These are phyloP conservation scores for Setomelanomma holmii DNA, from an alignment of 2,329 filamentous ascomycete genomes.

Conservation along the genomic window DNA sequence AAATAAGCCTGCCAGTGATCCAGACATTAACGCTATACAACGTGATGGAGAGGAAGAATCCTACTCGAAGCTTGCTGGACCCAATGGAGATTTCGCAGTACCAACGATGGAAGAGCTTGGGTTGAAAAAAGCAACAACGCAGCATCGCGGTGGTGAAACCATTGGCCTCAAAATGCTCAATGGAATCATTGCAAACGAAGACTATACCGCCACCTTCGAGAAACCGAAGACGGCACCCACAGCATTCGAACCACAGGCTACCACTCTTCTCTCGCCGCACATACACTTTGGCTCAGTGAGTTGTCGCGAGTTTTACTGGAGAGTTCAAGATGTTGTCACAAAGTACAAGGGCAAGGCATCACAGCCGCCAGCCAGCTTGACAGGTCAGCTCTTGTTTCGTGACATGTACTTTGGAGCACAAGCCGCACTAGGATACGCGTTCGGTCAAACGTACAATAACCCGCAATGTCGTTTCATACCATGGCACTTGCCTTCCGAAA, in stretches of 20 bases:
- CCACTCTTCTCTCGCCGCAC: conserved; percentile 75
- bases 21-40: conserved; percentile 67
- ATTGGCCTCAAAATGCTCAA: conserved; percentile 66
- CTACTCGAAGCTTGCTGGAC: conserved; percentile 69
- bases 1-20: conserved; percentile 56
- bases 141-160: conserved; percentile 74
- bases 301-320: conserved; percentile 76
- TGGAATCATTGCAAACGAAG: conserved; percentile 65
- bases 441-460: conserved; percentile 71
- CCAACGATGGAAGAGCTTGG: conserved; percentile 76
- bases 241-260: conserved; percentile 74
- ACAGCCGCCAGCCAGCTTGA: conserved; percentile 70
- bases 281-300: conserved; percentile 77
- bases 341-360: conserved; percentile 63
- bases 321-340: conserved; percentile 67
- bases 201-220: conserved; percentile 75
- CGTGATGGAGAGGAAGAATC: conserved; percentile 63
- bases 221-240: conserved; percentile 80
- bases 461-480: conserved; percentile 74
- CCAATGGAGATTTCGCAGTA: conserved; percentile 72
- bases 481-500: conserved; percentile 75
- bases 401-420: conserved; percentile 87
- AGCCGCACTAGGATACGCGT: conserved; percentile 69
- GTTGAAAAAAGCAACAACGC: conserved; percentile 65
- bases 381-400: conserved; percentile 76